A percentile compares a stretch with the other conserved stretches of the same genome.
phyloP scores from a whole-genome alignment of 495 filamentous ascomycete genomes.

The Daldinia grandis region DNA sequence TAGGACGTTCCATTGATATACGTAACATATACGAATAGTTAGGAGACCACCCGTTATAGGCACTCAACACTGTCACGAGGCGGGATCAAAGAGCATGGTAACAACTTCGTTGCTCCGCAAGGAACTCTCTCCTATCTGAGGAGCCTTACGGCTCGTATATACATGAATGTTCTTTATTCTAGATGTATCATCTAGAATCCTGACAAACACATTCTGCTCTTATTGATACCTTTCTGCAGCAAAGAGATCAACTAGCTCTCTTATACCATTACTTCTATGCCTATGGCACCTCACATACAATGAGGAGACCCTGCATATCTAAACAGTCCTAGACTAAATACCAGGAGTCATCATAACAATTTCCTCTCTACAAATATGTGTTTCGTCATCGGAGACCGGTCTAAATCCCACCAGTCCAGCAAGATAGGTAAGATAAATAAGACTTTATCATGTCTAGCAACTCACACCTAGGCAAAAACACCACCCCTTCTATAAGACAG shows the following conservation, averaged over 20 bases:
- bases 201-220: neutral
- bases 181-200: too few species aligned
- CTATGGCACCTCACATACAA: constrained; percentile 3
- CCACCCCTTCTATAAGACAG: neutral
- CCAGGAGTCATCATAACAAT: neutral
- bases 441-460: constrained; percentile 8
- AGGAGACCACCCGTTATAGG: too few species aligned
- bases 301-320: neutral
- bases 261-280: neutral
- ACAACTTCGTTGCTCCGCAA: too few species aligned
- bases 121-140: too few species aligned
- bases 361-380: constrained; percentile 25
- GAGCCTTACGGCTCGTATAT: too few species aligned
- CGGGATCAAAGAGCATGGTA: too few species aligned
- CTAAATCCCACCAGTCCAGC: neutral
- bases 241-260: constrained; percentile 1
- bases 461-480: neutral
- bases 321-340: neutral
- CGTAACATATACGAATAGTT: too few species aligned
- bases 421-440: constrained; percentile 2
- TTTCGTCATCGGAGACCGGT: neutral
- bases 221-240: neutral
- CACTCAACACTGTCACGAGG: too few species aligned
- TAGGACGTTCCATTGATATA: too few species aligned
- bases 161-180: too few species aligned